Percentiles rank a stretch among this genome's conserved stretches.
phyloP scores from a whole-genome alignment of 345 rosid species.

The Carallia brachiata region DNA sequence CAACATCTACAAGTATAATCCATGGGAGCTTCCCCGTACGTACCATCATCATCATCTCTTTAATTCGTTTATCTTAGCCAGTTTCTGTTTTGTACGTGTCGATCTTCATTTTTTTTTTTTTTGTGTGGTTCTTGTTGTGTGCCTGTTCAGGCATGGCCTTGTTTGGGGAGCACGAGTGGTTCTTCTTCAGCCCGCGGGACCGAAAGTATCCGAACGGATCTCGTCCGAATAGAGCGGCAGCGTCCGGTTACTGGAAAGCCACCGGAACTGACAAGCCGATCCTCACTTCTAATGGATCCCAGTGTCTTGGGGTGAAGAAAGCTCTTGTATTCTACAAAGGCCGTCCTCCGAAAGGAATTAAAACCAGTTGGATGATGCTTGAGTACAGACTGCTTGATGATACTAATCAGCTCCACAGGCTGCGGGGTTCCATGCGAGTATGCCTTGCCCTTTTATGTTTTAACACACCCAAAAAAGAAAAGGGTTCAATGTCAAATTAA shows the following conservation, averaged over 20 bases:
- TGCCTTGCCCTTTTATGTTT: neutral
- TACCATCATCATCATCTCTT: neutral
- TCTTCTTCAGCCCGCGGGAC: constrained; percentile 43
- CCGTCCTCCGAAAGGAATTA: constrained; percentile 39
- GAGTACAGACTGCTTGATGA: constrained; percentile 40
- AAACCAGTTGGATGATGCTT: constrained; percentile 47
- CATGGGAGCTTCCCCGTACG: constrained; percentile 50
- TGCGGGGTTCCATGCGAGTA: constrained; percentile 43
- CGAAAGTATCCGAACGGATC: constrained; percentile 44
- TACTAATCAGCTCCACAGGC: constrained; percentile 22
- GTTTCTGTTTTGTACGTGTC: neutral
- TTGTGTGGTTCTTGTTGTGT: neutral
- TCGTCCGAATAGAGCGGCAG: constrained; percentile 41
- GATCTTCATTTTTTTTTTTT: neutral
- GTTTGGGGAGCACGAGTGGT: constrained; percentile 44
- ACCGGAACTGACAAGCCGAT: constrained; percentile 42
- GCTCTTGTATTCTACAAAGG: constrained; percentile 40
- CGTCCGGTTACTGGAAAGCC: constrained; percentile 49
- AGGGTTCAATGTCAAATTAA: neutral
- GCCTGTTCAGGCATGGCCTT: constrained; percentile 24
- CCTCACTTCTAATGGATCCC: constrained; percentile 25
- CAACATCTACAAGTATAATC: constrained; percentile 43
- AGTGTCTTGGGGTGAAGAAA: constrained; percentile 45
- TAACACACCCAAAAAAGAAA: neutral
- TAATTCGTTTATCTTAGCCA: too few relatives aligned